Conservation (phyloP, 768 basidiomycete species). For the Strobilomyces echinocephalus region DNA sequence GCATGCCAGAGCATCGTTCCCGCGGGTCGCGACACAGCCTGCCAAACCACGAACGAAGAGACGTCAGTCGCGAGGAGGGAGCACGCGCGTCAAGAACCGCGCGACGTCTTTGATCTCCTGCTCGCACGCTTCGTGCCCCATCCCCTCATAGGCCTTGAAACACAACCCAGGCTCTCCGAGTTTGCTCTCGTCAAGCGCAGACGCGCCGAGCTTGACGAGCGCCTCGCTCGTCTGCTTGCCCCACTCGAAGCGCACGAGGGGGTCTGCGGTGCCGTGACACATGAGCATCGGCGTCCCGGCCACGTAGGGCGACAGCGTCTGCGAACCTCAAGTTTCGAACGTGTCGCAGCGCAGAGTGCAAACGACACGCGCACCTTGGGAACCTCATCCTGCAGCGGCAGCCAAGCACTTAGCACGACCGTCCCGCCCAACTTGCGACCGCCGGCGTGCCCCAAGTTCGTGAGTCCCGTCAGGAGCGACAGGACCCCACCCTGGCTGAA, state of each 20-base stretch:
- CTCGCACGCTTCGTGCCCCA: constrained; percentile 61
- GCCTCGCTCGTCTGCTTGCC: constrained; percentile 52
- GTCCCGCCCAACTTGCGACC: constrained; percentile 69
- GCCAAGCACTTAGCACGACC: constrained; percentile 72
- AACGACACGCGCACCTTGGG: constrained; percentile 46
- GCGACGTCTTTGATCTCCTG: constrained; percentile 68
- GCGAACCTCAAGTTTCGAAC: constrained; percentile 5
- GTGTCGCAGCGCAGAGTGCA: background rate
- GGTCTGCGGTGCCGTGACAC: constrained; percentile 79
- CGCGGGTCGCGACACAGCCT: background rate
- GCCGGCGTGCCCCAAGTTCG: constrained; percentile 18
- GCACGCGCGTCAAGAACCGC: constrained; percentile 59
- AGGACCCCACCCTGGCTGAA: constrained; percentile 86
- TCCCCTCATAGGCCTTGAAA: constrained; percentile 61
- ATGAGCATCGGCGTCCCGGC: constrained; percentile 75
- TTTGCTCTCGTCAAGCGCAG: constrained; percentile 27
- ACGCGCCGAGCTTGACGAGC: constrained; percentile 52
- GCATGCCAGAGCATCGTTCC: no score
- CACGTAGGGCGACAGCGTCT: constrained; percentile 63
- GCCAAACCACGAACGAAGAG: background rate
- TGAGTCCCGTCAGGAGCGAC: constrained; percentile 67
- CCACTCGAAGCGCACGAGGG: constrained; percentile 57
- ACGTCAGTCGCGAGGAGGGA: constrained; percentile 33
- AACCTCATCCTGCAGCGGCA: constrained; percentile 63
- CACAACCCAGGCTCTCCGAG: constrained; percentile 45